Evolutionary conservation across 2,329 filamentous ascomycete species (phyloP).

Genomic region (Colletotrichum musicola): DNA sequence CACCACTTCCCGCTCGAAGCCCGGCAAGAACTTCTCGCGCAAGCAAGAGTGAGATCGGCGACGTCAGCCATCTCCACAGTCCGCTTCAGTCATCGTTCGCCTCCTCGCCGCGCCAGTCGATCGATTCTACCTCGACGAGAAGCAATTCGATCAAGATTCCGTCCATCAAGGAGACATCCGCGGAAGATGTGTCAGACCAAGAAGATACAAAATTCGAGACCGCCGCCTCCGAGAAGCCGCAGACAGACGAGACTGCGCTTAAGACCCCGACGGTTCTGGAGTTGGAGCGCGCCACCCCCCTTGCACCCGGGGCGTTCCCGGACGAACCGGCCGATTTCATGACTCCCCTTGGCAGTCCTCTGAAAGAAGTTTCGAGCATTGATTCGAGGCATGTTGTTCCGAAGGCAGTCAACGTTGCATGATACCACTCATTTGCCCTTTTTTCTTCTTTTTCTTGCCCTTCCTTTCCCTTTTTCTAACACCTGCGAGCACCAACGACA

Average conservation of each 20-base stretch:
- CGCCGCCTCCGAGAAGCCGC: slow-evolving; percentile 1
- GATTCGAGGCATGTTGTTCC: slow-evolving; percentile 19
- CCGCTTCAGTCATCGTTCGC: slow-evolving; percentile 64
- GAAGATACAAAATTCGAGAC: neutral
- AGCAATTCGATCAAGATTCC: slow-evolving; percentile 35
- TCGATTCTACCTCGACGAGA: slow-evolving; percentile 38
- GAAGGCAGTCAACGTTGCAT: slow-evolving; percentile 23
- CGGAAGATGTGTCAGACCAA: slow-evolving; percentile 13
- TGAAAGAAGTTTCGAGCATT: slow-evolving; percentile 28
- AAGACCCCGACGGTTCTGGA: slow-evolving; percentile 8
- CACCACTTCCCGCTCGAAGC: slow-evolving; percentile 82
- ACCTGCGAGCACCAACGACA: neutral
- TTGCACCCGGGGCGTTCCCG: slow-evolving; percentile 33
- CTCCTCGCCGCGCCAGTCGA: slow-evolving; percentile 34
- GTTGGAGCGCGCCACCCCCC: slow-evolving; percentile 22
- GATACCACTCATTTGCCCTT: slow-evolving; percentile 19
- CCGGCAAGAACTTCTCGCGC: slow-evolving; percentile 72
- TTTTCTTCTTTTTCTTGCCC: slow-evolving; percentile 1
- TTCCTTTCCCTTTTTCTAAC: slow-evolving; percentile 1
- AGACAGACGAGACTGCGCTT: slow-evolving; percentile 6
- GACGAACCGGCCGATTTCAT: slow-evolving; percentile 26
- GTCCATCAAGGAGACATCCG: slow-evolving; percentile 28
- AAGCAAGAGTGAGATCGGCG: slow-evolving; percentile 69
- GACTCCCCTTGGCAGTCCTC: slow-evolving; percentile 17
- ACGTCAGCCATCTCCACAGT: slow-evolving; percentile 66